phyloP scores from a whole-genome alignment of 208 protist species.

The Novymonas esmeraldas region DNA sequence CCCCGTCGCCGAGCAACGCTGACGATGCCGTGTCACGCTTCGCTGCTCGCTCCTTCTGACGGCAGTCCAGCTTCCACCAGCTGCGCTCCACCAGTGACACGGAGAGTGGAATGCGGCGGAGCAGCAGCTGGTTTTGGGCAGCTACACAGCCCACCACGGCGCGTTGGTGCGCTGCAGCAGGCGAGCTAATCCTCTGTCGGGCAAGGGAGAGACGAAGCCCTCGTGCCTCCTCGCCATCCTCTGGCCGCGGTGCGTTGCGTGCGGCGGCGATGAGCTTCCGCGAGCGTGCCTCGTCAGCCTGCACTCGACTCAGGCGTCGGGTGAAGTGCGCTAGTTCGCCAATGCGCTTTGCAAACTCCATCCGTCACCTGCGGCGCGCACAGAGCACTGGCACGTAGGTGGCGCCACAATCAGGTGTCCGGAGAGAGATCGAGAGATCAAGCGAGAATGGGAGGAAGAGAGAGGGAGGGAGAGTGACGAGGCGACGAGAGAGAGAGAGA shows the following conservation, averaged over 20 bases:
- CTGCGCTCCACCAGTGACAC: slow-evolving; percentile 79
- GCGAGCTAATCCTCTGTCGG: neutral
- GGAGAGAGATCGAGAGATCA: neutral
- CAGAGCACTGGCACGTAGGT: neutral
- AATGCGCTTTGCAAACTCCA: slow-evolving; percentile 31
- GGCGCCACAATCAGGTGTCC: neutral
- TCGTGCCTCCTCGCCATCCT: neutral
- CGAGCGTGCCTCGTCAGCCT: slow-evolving; percentile 13
- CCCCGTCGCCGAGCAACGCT: too few relatives aligned
- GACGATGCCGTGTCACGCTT: neutral
- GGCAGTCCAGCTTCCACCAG: slow-evolving; percentile 31
- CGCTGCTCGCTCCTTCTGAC: slow-evolving; percentile 6
- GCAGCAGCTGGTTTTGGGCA: slow-evolving; percentile 58
- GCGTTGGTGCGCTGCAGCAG: neutral
- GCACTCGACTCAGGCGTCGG: slow-evolving; percentile 19
- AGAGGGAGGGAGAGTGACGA: neutral
- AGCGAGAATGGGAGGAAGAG: neutral
- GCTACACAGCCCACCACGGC: slow-evolving; percentile 1
- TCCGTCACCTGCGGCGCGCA: neutral
- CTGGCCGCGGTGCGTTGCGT: neutral
- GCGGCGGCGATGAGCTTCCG: slow-evolving; percentile 5
- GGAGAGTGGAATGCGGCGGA: slow-evolving; percentile 63
- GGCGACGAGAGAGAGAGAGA: neutral
- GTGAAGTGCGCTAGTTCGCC: slow-evolving; percentile 20
- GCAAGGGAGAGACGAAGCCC: slow-evolving; percentile 2